phyloP scores from a whole-genome alignment of 2,329 filamentous ascomycete species.

The Neofusicoccum cordaticola region DNA sequence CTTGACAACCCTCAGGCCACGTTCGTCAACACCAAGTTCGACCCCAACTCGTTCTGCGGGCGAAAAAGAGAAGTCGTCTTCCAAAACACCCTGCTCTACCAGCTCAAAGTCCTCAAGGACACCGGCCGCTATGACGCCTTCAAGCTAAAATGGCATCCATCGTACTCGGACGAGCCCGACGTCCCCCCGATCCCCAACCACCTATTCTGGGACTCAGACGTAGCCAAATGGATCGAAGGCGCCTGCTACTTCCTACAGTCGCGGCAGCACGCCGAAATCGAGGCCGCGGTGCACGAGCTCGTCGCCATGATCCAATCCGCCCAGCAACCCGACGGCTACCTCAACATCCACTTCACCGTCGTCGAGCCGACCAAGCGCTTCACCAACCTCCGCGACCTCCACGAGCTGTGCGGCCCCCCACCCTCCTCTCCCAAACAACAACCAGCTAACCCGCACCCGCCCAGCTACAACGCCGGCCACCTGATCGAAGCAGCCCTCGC shows the following conservation, averaged over 20 bases:
- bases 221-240: constrained; percentile 63
- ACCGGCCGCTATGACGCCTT: constrained; percentile 56
- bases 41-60: constrained; percentile 33
- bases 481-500: constrained; percentile 61
- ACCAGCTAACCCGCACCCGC: neutral
- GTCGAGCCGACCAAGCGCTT: constrained; percentile 56
- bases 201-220: constrained; percentile 59
- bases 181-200: constrained; percentile 58
- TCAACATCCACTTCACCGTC: constrained; percentile 63
- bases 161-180: constrained; percentile 50
- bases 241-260: constrained; percentile 56
- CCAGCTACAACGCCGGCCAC: constrained; percentile 59
- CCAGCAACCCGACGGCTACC: constrained; percentile 59
- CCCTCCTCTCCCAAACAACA: neutral
- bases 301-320: constrained; percentile 57
- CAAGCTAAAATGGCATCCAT: constrained; percentile 55
- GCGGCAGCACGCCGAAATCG: constrained; percentile 46
- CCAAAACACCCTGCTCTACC: constrained; percentile 48
- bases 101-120: constrained; percentile 52
- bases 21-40: constrained; percentile 36
- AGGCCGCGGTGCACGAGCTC: constrained; percentile 54
- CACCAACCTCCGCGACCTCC: constrained; percentile 59
- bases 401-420: constrained; percentile 52
- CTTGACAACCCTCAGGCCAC: constrained; percentile 40
- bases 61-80: constrained; percentile 42